These are phyloP conservation scores for Coemansia sp. DNA, from an alignment of 192 early-diverging fungal genomes.

Conservation along the genomic window DNA sequence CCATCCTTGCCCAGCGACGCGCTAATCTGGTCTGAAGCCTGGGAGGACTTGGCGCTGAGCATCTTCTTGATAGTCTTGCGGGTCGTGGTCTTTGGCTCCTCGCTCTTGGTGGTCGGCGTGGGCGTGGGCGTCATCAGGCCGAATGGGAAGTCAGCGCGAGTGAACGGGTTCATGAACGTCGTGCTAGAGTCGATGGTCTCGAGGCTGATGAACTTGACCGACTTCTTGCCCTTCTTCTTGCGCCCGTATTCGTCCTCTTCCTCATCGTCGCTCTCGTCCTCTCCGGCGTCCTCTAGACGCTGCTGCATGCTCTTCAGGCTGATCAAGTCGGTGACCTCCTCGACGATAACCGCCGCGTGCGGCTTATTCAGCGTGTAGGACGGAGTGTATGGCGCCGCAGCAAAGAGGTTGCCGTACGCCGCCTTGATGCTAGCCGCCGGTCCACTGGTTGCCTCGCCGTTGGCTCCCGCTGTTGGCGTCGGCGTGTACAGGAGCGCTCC, in stretches of 20 bases:
- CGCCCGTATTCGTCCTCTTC: constrained; percentile 37
- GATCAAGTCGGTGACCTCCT: constrained; percentile 43
- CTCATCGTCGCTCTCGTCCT: constrained; percentile 24
- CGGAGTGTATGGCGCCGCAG: constrained; percentile 41
- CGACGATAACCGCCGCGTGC: constrained; percentile 45
- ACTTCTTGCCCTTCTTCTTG: constrained; percentile 33
- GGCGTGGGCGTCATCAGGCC: constrained; percentile 36
- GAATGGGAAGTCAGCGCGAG: constrained; percentile 47
- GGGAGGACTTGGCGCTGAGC: constrained; percentile 15
- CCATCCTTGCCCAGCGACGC: constrained; percentile 50
- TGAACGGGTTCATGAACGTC: constrained; percentile 44
- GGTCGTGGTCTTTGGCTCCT: constrained; percentile 15
- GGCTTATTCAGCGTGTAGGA: constrained; percentile 52
- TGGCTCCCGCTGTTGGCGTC: constrained; percentile 24
- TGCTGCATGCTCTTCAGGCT: constrained; percentile 46
- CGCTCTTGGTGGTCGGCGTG: constrained; percentile 10
- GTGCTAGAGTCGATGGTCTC: constrained; percentile 46
- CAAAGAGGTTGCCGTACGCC: constrained; percentile 47
- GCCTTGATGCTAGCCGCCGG: constrained; percentile 49
- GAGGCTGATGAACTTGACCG: constrained; percentile 30
- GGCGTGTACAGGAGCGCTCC: constrained; percentile 51
- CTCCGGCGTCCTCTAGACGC: constrained; percentile 39
- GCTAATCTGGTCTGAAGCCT: constrained; percentile 14
- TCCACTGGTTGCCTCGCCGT: constrained; percentile 28
- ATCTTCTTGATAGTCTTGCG: constrained; percentile 44